Evolutionary conservation across 176 grass and related monocot species (phyloP), one percentile per base, ranked within the genome.

Genomic region (Ampelocalamus luodianensis): DNA sequence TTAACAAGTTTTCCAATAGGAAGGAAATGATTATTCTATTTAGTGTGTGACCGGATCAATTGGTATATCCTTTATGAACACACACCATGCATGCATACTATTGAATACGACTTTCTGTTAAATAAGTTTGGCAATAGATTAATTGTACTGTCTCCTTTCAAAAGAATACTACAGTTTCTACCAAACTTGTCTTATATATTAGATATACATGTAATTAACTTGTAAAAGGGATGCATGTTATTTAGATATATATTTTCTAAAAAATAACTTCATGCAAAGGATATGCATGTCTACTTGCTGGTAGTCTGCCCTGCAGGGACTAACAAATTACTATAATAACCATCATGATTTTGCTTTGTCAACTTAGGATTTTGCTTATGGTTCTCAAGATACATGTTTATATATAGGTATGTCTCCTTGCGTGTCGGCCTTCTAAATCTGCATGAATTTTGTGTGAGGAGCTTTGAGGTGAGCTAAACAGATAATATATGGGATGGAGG

Each of bases 21-120:
- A 72, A 65, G 58, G 58, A 73, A 39, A 65, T 54, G 65, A 79
- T 76, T 58, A 78, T 12, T 24, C n/a, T 60, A 24, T 60, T 9
- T 24, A 55, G 51, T 55, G 20, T 20, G 17, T 20, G 6, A 55
- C 18, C 5, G 17, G 5, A 54, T 54, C 6, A 20, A 20, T 20
- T 55, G 51, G 51, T 55, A 55, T 55, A 55, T 55, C 51, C 18
- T 20, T 55, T 72, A 40, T 48, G n/a, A 72, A 48, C 43, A 72
- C 18, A 70, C 38, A 1, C 14, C 49, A 40, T 68, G 11, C 10
- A 70, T 77, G 55, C 24, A 27, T 26, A 45, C 39, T 18, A 8
- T n/a, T 32, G 45, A 48, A 44, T 48, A 49, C 24, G 14, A 86
- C 3, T 63, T 72, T 42, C 14, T 49, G 0, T 77, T 77, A 32